These are phyloP conservation scores for Crucihimalaya himalaica DNA, from an alignment of 345 rosid species.

Conservation along the genomic window DNA sequence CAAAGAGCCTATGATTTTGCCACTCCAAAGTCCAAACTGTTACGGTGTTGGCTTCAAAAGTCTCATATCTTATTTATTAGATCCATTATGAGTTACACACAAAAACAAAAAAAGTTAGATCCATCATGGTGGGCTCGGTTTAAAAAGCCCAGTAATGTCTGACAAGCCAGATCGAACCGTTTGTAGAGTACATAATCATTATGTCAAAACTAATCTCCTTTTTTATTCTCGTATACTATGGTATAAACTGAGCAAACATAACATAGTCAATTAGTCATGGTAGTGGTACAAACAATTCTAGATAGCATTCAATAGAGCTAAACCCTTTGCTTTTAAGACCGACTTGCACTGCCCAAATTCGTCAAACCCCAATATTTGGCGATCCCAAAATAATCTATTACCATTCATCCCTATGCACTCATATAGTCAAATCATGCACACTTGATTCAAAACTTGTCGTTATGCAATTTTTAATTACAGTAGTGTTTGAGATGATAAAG, in stretches of 20 bases:
- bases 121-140: background rate
- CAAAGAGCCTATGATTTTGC: background rate
- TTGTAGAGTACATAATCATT: background rate
- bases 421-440: background rate
- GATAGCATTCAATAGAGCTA: background rate
- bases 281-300: background rate
- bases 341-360: background rate
- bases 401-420: too few species aligned
- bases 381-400: background rate
- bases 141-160: background rate
- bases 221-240: background rate
- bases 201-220: background rate
- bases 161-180: background rate
- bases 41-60: background rate
- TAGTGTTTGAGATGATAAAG: too few species aligned
- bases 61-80: background rate
- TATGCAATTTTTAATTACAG: too few species aligned
- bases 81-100: background rate
- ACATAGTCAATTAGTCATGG: background rate
- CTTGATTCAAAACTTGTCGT: too few species aligned
- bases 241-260: background rate
- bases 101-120: too few species aligned
- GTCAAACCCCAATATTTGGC: background rate
- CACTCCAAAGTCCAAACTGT: background rate
- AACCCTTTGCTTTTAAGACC: background rate